phyloP scores from a whole-genome alignment of 495 filamentous ascomycete genomes.

The Astrothelium macrocarpum region DNA sequence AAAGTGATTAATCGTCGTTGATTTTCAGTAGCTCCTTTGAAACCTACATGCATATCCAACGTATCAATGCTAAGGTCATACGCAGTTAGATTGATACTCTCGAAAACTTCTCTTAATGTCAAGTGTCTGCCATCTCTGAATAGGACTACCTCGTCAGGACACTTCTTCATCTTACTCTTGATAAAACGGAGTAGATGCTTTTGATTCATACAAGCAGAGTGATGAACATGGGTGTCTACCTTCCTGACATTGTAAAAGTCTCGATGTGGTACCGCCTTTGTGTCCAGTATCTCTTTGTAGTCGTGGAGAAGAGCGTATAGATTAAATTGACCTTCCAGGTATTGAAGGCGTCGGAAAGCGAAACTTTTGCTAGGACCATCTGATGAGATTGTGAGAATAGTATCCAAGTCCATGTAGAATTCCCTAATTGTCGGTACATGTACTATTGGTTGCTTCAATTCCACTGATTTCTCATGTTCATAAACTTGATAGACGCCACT shows the following conservation, averaged over 20 bases:
- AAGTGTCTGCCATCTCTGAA: conserved; percentile 88
- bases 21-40: not conserved
- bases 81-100: conserved; percentile 90
- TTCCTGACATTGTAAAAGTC: conserved; percentile 99
- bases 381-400: conserved; percentile 71
- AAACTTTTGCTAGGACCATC: conserved; percentile 96
- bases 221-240: conserved; percentile 97
- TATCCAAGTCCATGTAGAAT: conserved; percentile 91
- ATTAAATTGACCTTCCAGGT: conserved; percentile 93
- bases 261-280: conserved; percentile 90
- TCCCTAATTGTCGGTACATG: conserved; percentile 80
- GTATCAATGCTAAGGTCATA: conserved; percentile 99
- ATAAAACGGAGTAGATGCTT: conserved; percentile 97
- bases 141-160: conserved; percentile 83
- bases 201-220: conserved; percentile 99
- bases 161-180: conserved; percentile 99
- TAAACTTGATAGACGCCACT: conserved; percentile 88
- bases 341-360: conserved; percentile 86
- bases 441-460: conserved; percentile 57
- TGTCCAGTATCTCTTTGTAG: conserved; percentile 95
- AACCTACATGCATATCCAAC: conserved; percentile 88
- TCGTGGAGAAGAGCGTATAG: conserved; percentile 86
- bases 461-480: conserved; percentile 52
- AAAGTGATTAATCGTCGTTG: not conserved
- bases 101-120: conserved; percentile 87